Conservation (phyloP, 2,329 filamentous ascomycete genomes). For the Pseudogymnoascus sp. region DNA sequence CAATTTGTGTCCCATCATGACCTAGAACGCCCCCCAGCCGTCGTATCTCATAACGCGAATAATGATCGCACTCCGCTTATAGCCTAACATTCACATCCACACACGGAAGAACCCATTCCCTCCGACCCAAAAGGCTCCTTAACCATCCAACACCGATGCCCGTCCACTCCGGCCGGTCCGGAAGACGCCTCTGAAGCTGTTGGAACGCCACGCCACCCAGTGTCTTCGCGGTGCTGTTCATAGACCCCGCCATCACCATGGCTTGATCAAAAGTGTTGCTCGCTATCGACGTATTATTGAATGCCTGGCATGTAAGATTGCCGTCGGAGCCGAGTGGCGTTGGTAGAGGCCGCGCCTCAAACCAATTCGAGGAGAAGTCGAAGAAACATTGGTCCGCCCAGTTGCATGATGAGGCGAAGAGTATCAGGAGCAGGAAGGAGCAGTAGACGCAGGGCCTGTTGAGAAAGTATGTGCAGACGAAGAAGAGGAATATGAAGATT, state of each 20-base stretch:
- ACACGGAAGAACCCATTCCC: conserved; percentile 87
- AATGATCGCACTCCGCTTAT: conserved; percentile 29
- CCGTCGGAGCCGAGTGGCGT: conserved; percentile 14
- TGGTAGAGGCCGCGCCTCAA: conserved; percentile 58
- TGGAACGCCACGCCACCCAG: conserved; percentile 61
- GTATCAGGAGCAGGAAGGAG: conserved; percentile 87
- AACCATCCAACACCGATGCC: conserved; percentile 80
- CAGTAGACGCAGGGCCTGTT: conserved; percentile 97
- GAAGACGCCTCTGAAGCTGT: conserved; percentile 42
- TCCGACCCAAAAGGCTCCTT: conserved; percentile 67
- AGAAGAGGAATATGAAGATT: conserved; percentile 78
- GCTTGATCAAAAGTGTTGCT: conserved; percentile 30
- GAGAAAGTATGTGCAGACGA: conserved; percentile 90
- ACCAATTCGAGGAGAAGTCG: conserved; percentile 87
- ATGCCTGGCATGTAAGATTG: conserved; percentile 17
- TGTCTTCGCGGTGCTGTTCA: conserved; percentile 63
- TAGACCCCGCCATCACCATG: conserved; percentile 30
- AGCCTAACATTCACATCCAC: conserved; percentile 79
- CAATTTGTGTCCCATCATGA: neutral
- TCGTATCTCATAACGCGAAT: conserved; percentile 8
- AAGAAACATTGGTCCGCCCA: conserved; percentile 89
- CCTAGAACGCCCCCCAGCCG: neutral
- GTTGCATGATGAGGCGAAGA: conserved; percentile 85
- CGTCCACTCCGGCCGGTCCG: conserved; percentile 58
- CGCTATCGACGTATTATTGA: conserved; percentile 21